Evolutionary conservation across 495 filamentous ascomycete genomes (phyloP).

Genomic region (Neurospora sp.): DNA sequence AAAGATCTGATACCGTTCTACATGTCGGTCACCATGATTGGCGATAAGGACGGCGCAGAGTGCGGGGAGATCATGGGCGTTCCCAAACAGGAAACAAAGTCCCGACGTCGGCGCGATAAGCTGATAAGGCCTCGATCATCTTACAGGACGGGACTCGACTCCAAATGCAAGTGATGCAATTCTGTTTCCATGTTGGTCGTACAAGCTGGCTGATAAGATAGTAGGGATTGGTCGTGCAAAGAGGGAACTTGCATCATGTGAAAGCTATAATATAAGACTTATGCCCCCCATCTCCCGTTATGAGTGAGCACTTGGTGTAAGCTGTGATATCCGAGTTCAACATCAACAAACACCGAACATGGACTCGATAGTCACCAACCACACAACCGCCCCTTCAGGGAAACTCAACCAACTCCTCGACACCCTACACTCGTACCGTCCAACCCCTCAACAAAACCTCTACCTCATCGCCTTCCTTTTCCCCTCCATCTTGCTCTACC

Average conservation of each 20-base stretch:
- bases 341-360: background rate
- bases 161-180: background rate
- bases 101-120: slow-evolving; percentile 1
- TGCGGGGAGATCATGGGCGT: background rate
- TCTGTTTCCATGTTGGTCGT: background rate
- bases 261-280: background rate
- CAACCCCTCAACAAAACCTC: background rate
- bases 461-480: background rate
- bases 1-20: background rate
- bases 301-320: background rate
- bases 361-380: background rate
- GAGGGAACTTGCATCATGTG: background rate
- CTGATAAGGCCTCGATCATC: background rate
- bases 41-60: background rate
- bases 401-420: background rate
- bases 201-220: background rate
- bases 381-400: background rate
- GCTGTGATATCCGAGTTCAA: background rate
- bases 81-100: slow-evolving; percentile 12
- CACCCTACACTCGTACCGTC: background rate
- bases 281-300: background rate
- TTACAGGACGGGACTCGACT: background rate
- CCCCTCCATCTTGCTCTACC: background rate
- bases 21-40: background rate
- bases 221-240: background rate